These are phyloP conservation scores for Astragalus membranaceus DNA, from an alignment of 306 rosid genomes.

Conservation along the genomic window DNA sequence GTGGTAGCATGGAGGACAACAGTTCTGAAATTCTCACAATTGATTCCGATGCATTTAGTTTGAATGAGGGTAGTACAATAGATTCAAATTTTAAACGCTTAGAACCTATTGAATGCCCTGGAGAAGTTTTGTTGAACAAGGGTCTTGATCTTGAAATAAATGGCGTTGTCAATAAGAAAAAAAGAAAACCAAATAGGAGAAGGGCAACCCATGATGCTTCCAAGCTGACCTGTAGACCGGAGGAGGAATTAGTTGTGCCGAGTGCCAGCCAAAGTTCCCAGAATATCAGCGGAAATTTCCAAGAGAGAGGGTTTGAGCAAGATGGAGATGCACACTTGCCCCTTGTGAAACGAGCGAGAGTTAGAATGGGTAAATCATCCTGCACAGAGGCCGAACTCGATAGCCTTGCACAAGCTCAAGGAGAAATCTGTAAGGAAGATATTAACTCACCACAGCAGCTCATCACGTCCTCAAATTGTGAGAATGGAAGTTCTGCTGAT, in stretches of 20 bases:
- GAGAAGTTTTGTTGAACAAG: conserved; percentile 51
- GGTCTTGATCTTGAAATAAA: conserved; percentile 60
- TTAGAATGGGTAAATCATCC: conserved; percentile 75
- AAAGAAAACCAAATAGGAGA: conserved; percentile 80
- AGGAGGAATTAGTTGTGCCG: conserved; percentile 40
- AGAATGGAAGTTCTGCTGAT: conserved; percentile 35
- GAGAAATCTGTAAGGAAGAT: conserved; percentile 42
- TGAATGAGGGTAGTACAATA: conserved; percentile 62
- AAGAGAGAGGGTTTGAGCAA: conserved; percentile 51
- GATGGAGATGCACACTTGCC: conserved; percentile 95
- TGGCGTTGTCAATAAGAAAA: conserved; percentile 61
- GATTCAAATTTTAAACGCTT: conserved; percentile 59
- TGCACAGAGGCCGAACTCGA: conserved; percentile 48
- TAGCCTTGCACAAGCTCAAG: conserved; percentile 34
- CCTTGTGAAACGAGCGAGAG: conserved; percentile 86
- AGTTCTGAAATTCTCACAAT: conserved; percentile 63
- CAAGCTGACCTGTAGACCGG: conserved; percentile 31
- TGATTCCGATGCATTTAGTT: conserved; percentile 66
- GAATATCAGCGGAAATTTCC: conserved; percentile 36
- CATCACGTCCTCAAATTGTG: conserved; percentile 36
- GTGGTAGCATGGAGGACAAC: conserved; percentile 64
- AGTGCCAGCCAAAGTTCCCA: conserved; percentile 44
- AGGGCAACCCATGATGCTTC: conserved; percentile 47
- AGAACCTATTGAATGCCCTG: conserved; percentile 50
- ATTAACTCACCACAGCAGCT: conserved; percentile 25